Evolutionary conservation across 2,329 filamentous ascomycete genomes (phyloP), one percentile per base, ranked within the genome.

Genomic region (Bipolaris oryzae): DNA sequence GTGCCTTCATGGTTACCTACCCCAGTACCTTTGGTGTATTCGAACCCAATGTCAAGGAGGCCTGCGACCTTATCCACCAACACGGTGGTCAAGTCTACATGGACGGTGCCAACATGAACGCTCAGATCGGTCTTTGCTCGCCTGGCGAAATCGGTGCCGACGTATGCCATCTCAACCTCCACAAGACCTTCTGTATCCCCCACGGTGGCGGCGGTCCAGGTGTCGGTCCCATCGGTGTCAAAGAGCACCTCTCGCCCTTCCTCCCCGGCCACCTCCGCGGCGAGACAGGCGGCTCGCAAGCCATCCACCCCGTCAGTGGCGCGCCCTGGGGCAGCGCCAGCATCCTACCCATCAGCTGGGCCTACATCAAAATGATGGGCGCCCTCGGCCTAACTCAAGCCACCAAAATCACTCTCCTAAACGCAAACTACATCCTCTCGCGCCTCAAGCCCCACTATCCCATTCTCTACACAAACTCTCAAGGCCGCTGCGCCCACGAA

Each of bases 101-200:
- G 94, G 94, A 98, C 74, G 94, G 94, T 45, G 94, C 94, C 64
- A 98, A 98, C 81, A 95, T 97, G 92, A 98, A 97, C 74, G 94
- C 94, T 16, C 94, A 98, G 78, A 97, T 98, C 62, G 94, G 94
- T 11, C 85, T 98, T 10, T 96, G 92, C 81, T 96, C 92, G 0
- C 94, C 94, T 1, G 94, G 94, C 37, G 92, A 96, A 76, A 96
- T 98, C 65, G 94, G 94, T 18, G 94, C 94, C 28, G 94, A 98
- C 74, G 93, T 97, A 37, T 98, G 94, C 84, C 94, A 97, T 80
- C 83, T 98, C 58, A 98, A 98, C 78, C 84, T 98, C 39, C 94
- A 98, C 86, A 98, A 98, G 85, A 98, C 94, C 3, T 98, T 98
- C 83, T 98, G 94, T 76, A 98, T 98, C 70, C 94, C 94, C 44